Evolutionary conservation across 1,284 basidiomycete genomes (phyloP).

Genomic region (Cerioporus squamosus): DNA sequence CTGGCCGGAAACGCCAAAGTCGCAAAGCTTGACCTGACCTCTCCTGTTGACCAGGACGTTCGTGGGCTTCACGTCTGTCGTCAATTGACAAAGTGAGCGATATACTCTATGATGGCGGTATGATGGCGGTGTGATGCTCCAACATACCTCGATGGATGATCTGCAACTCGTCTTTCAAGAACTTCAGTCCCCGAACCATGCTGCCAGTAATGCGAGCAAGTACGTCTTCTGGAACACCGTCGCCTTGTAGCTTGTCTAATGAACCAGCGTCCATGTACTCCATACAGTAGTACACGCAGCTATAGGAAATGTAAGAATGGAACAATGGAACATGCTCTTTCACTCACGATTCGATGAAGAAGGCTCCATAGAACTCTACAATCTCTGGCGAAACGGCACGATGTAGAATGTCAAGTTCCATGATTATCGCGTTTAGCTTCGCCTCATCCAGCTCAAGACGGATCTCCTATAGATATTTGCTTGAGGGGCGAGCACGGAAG

Average conservation of each 20-base stretch:
- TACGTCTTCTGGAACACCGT: conserved; percentile 82
- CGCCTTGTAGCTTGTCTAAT: conserved; percentile 82
- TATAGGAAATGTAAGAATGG: conserved; percentile 5
- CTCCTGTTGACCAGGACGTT: conserved; percentile 92
- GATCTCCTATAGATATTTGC: conserved; percentile 75
- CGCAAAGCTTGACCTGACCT: conserved; percentile 94
- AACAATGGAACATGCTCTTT: not conserved
- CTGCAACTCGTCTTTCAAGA: conserved; percentile 94
- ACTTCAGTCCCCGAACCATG: conserved; percentile 92
- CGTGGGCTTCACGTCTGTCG: conserved; percentile 92
- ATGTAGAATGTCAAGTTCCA: conserved; percentile 98
- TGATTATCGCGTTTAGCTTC: conserved; percentile 95
- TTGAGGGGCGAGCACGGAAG: not conserved
- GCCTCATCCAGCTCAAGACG: conserved; percentile 95
- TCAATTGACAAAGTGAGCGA: not conserved
- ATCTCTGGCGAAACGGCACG: conserved; percentile 91
- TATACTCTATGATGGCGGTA: no score
- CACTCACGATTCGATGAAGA: conserved; percentile 96
- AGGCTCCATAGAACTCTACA: conserved; percentile 98
- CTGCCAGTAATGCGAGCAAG: conserved; percentile 83
- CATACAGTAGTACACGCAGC: conserved; percentile 94
- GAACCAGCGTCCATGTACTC: conserved; percentile 98
- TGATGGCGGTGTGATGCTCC: no score
- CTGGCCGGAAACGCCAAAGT: conserved; percentile 98
- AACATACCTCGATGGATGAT: conserved; percentile 91